Conservation (phyloP, 2,329 filamentous ascomycete genomes). For the Xylaria sp. region DNA sequence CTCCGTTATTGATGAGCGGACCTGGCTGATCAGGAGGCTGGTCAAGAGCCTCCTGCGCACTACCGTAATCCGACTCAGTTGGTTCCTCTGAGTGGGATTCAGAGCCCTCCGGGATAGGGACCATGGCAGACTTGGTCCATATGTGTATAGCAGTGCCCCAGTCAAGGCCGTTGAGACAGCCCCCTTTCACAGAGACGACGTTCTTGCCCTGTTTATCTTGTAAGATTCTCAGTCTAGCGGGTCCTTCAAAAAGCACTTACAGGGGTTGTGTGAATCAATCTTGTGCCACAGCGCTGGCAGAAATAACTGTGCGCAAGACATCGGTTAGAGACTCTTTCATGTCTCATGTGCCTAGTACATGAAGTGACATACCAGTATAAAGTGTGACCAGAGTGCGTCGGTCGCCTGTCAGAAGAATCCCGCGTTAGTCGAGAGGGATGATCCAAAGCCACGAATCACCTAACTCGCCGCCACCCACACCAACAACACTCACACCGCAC, state of each 20-base stretch:
- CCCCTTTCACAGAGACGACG: constrained; percentile 73
- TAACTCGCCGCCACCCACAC: neutral
- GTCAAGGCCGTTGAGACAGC: constrained; percentile 72
- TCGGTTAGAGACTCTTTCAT: constrained; percentile 8
- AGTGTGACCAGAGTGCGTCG: constrained; percentile 65
- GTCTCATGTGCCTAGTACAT: neutral
- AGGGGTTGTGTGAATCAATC: constrained; percentile 70
- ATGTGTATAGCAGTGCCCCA: constrained; percentile 72
- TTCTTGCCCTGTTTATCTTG: constrained; percentile 60
- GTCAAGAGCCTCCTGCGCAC: constrained; percentile 59
- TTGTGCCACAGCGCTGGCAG: constrained; percentile 72
- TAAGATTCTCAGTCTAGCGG: neutral
- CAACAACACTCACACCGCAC: neutral
- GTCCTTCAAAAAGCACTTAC: constrained; percentile 52
- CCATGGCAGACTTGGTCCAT: constrained; percentile 74
- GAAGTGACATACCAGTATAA: constrained; percentile 63
- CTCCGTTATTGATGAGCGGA: constrained; percentile 27
- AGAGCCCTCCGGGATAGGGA: constrained; percentile 73
- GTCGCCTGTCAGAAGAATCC: constrained; percentile 56
- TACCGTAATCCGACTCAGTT: constrained; percentile 55
- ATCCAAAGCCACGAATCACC: neutral
- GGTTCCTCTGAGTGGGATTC: constrained; percentile 68
- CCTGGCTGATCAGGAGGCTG: constrained; percentile 52
- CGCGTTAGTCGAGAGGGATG: constrained; percentile 17
- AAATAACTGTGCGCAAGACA: constrained; percentile 63